Evolutionary conservation across 495 filamentous ascomycete genomes (phyloP).

Genomic region (Lophium mytilinum): DNA sequence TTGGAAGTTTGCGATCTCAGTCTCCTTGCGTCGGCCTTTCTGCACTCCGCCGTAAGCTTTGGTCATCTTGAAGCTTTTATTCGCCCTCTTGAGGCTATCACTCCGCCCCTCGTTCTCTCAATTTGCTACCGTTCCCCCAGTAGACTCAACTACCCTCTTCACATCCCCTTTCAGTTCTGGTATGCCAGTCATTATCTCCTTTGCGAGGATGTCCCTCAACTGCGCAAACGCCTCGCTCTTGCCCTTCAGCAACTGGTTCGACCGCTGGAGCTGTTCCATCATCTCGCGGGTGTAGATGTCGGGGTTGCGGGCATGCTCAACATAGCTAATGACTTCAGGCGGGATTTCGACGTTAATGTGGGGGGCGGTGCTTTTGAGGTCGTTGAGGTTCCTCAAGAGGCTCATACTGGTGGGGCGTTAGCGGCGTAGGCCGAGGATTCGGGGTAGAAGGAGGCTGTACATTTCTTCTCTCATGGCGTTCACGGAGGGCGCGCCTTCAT

Average conservation of each 20-base stretch:
- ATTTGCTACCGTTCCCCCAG: slow-evolving; percentile 28
- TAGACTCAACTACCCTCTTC: slow-evolving; percentile 47
- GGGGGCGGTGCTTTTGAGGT: slow-evolving; percentile 36
- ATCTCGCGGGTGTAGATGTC: slow-evolving; percentile 98
- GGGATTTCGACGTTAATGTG: slow-evolving; percentile 52
- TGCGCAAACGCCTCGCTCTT: slow-evolving; percentile 69
- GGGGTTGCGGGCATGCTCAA: slow-evolving; percentile 87
- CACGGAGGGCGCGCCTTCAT: slow-evolving; percentile 53
- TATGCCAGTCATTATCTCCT: slow-evolving; percentile 69
- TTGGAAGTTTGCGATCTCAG: too few relatives aligned
- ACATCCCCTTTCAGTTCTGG: slow-evolving; percentile 71
- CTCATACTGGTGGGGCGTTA: slow-evolving; percentile 14
- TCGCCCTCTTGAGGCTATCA: too few relatives aligned
- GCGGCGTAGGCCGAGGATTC: not conserved
- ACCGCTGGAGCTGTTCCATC: slow-evolving; percentile 76
- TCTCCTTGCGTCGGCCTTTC: too few relatives aligned
- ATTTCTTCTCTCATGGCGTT: slow-evolving; percentile 55
- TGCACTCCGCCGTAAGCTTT: too few relatives aligned
- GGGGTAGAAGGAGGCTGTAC: slow-evolving; percentile 34
- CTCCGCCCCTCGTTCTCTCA: too few relatives aligned
- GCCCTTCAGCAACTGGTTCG: slow-evolving; percentile 79
- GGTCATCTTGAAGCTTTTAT: too few relatives aligned
- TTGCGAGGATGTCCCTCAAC: slow-evolving; percentile 75
- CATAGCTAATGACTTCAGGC: slow-evolving; percentile 86
- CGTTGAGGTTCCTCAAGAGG: slow-evolving; percentile 40